Evolutionary conservation across 257 asterid genomes (phyloP).

Genomic region (Lantana camara): DNA sequence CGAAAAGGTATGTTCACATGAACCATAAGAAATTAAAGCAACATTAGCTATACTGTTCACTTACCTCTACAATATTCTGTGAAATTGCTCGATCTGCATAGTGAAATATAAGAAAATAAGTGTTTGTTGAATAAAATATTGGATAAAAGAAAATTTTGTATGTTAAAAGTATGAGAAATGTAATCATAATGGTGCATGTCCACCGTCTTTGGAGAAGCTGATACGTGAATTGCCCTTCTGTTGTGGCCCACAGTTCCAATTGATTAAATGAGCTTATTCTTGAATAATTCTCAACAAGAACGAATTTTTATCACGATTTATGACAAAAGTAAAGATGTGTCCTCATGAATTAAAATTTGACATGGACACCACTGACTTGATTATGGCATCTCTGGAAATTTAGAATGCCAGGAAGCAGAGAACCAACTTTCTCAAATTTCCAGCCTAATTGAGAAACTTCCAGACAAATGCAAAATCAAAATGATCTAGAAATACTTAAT

Average conservation of each 20-base stretch:
- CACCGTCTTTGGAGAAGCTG: neutral
- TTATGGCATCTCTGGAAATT: neutral
- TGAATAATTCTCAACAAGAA: too few species aligned
- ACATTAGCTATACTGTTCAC: slow-evolving; percentile 24
- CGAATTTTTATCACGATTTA: too few species aligned
- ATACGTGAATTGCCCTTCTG: neutral
- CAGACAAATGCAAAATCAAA: neutral
- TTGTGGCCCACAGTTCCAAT: slow-evolving; percentile 10
- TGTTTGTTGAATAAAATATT: neutral
- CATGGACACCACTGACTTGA: neutral
- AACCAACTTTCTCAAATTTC: slow-evolving; percentile 2
- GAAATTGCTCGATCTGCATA: slow-evolving; percentile 48
- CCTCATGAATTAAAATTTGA: neutral
- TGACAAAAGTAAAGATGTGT: too few species aligned
- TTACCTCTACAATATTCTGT: slow-evolving; percentile 43
- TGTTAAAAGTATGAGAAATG: neutral
- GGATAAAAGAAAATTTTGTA: neutral
- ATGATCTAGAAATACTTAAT: too few species aligned
- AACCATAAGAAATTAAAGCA: slow-evolving; percentile 16
- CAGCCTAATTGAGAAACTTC: neutral
- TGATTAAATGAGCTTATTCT: neutral
- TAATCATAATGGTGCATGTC: slow-evolving; percentile 1
- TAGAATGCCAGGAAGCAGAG: neutral
- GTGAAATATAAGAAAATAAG: neutral
- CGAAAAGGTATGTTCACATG: slow-evolving; percentile 15